These are phyloP conservation scores for Sordariomycetes sp. DNA, from an alignment of 2,329 filamentous ascomycete genomes.

Conservation along the genomic window DNA sequence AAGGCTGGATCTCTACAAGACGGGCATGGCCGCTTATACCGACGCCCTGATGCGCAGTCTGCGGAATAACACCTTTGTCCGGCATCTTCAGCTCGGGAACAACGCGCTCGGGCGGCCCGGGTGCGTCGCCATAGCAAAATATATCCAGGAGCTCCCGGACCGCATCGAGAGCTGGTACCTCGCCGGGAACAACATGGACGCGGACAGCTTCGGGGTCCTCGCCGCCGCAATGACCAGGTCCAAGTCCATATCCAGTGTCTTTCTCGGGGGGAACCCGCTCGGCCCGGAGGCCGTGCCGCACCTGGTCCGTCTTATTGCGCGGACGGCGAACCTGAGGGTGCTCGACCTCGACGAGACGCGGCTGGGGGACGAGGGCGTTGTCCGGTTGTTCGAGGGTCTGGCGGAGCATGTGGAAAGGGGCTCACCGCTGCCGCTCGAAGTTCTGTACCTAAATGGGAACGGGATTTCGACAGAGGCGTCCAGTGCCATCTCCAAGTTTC, in stretches of 20 bases:
- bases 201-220: conserved; percentile 25
- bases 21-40: conserved; percentile 41
- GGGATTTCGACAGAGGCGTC: conserved; percentile 10
- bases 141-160: conserved; percentile 30
- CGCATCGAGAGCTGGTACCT: conserved; percentile 45
- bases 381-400: too few species aligned
- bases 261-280: neutral
- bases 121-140: conserved; percentile 31
- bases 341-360: conserved; percentile 12
- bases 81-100: conserved; percentile 42
- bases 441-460: too few species aligned
- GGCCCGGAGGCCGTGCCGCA: conserved; percentile 23
- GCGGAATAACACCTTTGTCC: conserved; percentile 32
- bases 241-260: conserved; percentile 14
- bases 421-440: too few species aligned
- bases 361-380: too few species aligned
- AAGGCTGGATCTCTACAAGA: conserved; percentile 44
- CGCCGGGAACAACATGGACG: conserved; percentile 41
- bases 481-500: conserved; percentile 19
- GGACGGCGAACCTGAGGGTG: conserved; percentile 30
- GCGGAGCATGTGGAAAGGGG: too few species aligned
- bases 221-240: conserved; percentile 28
- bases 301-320: conserved; percentile 31
- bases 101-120: conserved; percentile 41
- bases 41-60: conserved; percentile 36